Percentiles rank a stretch among this genome's conserved stretches.
phyloP scores from a whole-genome alignment of 2,329 filamentous ascomycete species.

The Exophiala lecanii-corni region DNA sequence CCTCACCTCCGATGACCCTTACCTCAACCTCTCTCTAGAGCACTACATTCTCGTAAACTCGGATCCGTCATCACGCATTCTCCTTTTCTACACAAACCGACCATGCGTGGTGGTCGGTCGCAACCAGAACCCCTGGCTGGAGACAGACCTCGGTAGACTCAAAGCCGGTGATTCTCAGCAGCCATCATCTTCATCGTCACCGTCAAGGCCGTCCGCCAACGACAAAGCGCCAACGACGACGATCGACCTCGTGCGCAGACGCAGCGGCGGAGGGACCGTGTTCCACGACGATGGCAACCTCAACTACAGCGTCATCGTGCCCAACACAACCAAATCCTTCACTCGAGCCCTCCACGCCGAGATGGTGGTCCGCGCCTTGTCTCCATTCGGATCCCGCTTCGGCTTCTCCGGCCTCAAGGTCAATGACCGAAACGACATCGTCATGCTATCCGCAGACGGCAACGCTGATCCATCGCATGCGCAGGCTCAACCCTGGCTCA shows the following conservation, averaged over 20 bases:
- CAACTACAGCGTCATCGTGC: slow-evolving; percentile 90
- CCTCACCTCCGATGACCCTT: slow-evolving; percentile 67
- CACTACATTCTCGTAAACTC: slow-evolving; percentile 78
- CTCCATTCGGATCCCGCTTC: slow-evolving; percentile 41
- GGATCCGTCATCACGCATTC: slow-evolving; percentile 65
- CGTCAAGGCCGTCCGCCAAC: neutral
- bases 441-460: slow-evolving; percentile 52
- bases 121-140: slow-evolving; percentile 97
- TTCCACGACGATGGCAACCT: slow-evolving; percentile 92
- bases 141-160: slow-evolving; percentile 70
- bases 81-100: slow-evolving; percentile 83
- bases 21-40: slow-evolving; percentile 89
- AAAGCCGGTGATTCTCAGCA: slow-evolving; percentile 34
- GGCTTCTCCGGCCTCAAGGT: slow-evolving; percentile 60
- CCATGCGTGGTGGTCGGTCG: slow-evolving; percentile 88
- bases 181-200: too few relatives aligned
- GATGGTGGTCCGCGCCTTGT: slow-evolving; percentile 85
- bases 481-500: slow-evolving; percentile 50
- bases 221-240: neutral
- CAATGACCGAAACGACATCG: slow-evolving; percentile 90
- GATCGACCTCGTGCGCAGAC: slow-evolving; percentile 70
- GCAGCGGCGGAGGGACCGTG: slow-evolving; percentile 86
- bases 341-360: slow-evolving; percentile 82
- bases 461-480: slow-evolving; percentile 5
- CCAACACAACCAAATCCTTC: slow-evolving; percentile 58